Base-by-base conservation (phyloP, 164 flowering plant species). In the Magnolia kwangsiensis region DNA sequence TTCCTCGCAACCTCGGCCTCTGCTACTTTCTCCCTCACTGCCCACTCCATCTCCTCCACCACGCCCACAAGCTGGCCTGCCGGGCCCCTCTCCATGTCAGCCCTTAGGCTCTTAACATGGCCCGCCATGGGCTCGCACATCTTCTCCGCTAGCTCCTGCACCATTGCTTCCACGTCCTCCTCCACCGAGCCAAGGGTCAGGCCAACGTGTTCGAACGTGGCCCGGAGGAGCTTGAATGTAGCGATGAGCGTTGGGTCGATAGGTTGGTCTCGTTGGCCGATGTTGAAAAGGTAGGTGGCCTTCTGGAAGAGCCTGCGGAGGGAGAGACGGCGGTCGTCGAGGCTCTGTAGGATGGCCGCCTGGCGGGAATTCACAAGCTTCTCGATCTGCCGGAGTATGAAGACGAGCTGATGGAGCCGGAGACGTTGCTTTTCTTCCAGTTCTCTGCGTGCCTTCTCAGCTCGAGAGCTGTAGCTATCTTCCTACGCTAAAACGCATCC, bases 91-190 rank as follows among this genome's bases (percentile, higher is more conserved):
- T 51, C 75, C 65, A 87, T 73, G 67, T 88, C 87, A 21, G 59
- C 72, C 77, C 82, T 84, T 10, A 83, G 76, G 78, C 73, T 77
- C 16, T 82, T 76, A 27, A 82, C 89, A 77, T 87, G 82, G 67
- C 83, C 79, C 66, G 82, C 84, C 87, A 88, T 78, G 27, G 91
- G 89, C 70, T 63, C 65, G 58, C 88, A 85, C 89, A 88, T 85
- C 31, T 79, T 66, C 21, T 76, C 78, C 4, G 85, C 78, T 65
- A 88, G 72, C 50, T 74, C 73, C 50, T 72, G 55, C 13, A 88
- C 82, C 20, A 86, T 73, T 71, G 80, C 81, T 24, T 85, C 83
- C 63, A 88, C 80, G 67, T 86, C 86, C 74, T 49, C 73, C 79
- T 87, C 86, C 1, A 87, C 85, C n/a, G 86, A 83, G 9, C 81